Conservation (phyloP, 179 eudicot genomes). For the Dionaea muscipula region DNA sequence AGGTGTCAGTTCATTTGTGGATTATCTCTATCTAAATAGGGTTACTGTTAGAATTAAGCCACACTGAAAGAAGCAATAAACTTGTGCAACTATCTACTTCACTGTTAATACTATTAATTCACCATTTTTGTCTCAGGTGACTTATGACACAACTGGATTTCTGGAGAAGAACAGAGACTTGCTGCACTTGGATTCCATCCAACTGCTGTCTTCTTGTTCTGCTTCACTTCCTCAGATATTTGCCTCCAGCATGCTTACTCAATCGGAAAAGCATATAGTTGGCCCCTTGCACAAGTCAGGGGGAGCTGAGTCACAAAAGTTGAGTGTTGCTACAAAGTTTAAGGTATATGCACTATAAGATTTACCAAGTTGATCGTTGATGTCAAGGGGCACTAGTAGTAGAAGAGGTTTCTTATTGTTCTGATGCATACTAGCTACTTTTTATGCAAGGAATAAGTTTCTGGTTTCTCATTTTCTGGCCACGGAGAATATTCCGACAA, state of each 20-base stretch:
- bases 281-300: conserved; percentile 78
- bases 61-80: too few relatives aligned
- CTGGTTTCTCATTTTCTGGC: too few relatives aligned
- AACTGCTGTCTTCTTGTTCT: conserved; percentile 82
- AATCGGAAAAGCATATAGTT: conserved; percentile 71
- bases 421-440: too few relatives aligned
- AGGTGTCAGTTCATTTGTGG: too few relatives aligned
- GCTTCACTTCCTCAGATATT: conserved; percentile 66
- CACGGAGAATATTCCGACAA: too few relatives aligned
- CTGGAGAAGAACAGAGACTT: conserved; percentile 91
- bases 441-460: too few relatives aligned
- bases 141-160: conserved; percentile 79
- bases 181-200: conserved; percentile 65
- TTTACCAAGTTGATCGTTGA: conserved; percentile 1
- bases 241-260: conserved; percentile 64
- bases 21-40: too few relatives aligned
- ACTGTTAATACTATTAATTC: background rate
- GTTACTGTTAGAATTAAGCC: too few relatives aligned
- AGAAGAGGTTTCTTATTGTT: too few relatives aligned
- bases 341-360: conserved; percentile 41
- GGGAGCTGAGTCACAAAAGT: conserved; percentile 94
- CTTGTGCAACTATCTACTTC: too few relatives aligned
- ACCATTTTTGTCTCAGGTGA: conserved; percentile 30
- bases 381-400: background rate
- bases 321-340: conserved; percentile 87